These are phyloP conservation scores for Rhytidhysteron rufulum DNA, from an alignment of 2,329 filamentous ascomycete species.

Conservation along the genomic window DNA sequence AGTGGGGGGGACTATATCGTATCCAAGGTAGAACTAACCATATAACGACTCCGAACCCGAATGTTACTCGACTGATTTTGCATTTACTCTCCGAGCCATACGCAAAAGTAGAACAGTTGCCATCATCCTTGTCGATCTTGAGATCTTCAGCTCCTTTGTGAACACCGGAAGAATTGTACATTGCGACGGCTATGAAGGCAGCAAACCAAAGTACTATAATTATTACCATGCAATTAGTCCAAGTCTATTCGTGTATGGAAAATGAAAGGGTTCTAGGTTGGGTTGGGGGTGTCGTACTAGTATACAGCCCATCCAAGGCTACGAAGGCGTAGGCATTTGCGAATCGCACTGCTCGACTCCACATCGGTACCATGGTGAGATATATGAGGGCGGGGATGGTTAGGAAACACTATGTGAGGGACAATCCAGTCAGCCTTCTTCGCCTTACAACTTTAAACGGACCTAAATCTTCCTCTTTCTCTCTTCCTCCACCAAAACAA, in stretches of 20 bases:
- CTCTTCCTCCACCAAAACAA: not conserved
- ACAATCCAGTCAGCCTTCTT: conserved; percentile 1
- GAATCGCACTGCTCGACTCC: conserved; percentile 55
- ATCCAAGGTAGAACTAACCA: too few species aligned
- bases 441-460: too few species aligned
- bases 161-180: conserved; percentile 55
- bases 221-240: conserved; percentile 1
- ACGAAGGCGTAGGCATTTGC: conserved; percentile 60
- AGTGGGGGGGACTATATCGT: conserved; percentile 8
- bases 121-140: conserved; percentile 38
- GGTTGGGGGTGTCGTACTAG: conserved; percentile 14
- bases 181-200: conserved; percentile 54
- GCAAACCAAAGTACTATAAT: conserved; percentile 53
- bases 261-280: not conserved
- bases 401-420: conserved; percentile 52
- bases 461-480: conserved; percentile 3
- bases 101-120: conserved; percentile 52
- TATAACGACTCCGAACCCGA: conserved; percentile 55
- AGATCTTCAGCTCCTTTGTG: conserved; percentile 43
- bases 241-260: not conserved
- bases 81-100: conserved; percentile 55
- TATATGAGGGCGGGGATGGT: conserved; percentile 57
- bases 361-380: conserved; percentile 58
- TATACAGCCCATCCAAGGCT: conserved; percentile 51
- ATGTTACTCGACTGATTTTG: conserved; percentile 52